Conservation (phyloP, 2,329 filamentous ascomycete genomes). For the Talaromyces amestolkiae region DNA sequence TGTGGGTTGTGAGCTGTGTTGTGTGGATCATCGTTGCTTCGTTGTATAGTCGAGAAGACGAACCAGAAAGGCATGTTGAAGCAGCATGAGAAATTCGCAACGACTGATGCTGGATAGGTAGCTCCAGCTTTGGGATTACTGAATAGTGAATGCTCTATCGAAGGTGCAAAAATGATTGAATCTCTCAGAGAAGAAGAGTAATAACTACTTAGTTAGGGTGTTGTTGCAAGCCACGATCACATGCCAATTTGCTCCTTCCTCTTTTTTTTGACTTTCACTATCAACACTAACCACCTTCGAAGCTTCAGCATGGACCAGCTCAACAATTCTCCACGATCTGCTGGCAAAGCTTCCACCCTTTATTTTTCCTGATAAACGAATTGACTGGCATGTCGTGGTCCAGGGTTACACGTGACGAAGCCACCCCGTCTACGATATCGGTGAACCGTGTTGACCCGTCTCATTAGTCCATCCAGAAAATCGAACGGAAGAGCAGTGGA, state of each 20-base stretch:
- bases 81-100: background rate
- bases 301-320: background rate
- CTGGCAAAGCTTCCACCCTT: background rate
- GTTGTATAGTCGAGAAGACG: background rate
- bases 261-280: background rate
- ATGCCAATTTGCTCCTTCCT: background rate
- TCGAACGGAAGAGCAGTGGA: background rate
- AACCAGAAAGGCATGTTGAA: background rate
- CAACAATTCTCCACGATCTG: background rate
- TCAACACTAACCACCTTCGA: background rate
- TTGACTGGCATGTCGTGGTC: background rate
- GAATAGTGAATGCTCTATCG: background rate
- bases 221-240: slow-evolving; percentile 5
- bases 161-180: background rate
- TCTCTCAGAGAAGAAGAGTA: background rate
- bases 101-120: background rate
- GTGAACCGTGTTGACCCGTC: background rate
- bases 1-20: background rate
- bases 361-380: background rate
- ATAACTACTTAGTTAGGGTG: background rate
- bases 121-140: background rate
- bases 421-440: background rate
- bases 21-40: background rate
- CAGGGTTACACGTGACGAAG: background rate
- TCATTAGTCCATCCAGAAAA: background rate